Evolutionary conservation across 306 rosid genomes (phyloP).

Genomic region (Cucurbita moschata): DNA sequence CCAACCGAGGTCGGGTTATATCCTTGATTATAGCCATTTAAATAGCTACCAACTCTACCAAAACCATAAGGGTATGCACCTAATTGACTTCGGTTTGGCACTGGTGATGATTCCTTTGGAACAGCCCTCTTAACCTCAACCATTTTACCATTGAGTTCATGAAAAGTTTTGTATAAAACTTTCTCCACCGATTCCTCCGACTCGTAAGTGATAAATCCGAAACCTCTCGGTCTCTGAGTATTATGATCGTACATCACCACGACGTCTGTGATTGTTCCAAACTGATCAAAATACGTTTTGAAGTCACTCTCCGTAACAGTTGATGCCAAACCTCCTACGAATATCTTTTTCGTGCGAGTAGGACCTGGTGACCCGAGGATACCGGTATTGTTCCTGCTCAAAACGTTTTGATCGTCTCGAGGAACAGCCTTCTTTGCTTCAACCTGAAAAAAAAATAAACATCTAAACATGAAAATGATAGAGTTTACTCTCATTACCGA

Average conservation of each 20-base stretch:
- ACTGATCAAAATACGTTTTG: slow-evolving; percentile 82
- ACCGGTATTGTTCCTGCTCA: slow-evolving; percentile 58
- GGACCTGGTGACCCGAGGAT: slow-evolving; percentile 87
- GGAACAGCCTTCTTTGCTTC: slow-evolving; percentile 99
- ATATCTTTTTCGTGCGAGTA: slow-evolving; percentile 84
- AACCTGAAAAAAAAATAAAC: slow-evolving; percentile 30
- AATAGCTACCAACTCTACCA: slow-evolving; percentile 65
- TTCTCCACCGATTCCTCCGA: slow-evolving; percentile 92
- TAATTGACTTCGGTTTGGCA: slow-evolving; percentile 64
- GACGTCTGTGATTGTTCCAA: slow-evolving; percentile 88
- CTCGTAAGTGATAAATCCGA: slow-evolving; percentile 90
- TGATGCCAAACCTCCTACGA: slow-evolving; percentile 96
- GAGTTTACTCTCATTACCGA: neutral
- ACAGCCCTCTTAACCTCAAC: slow-evolving; percentile 99
- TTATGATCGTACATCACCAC: slow-evolving; percentile 98
- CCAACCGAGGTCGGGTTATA: slow-evolving; percentile 53
- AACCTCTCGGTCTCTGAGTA: slow-evolving; percentile 97
- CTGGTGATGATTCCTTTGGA: slow-evolving; percentile 90
- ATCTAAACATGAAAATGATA: neutral
- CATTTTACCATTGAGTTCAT: slow-evolving; percentile 91
- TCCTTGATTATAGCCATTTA: slow-evolving; percentile 27
- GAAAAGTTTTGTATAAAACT: slow-evolving; percentile 70
- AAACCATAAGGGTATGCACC: slow-evolving; percentile 45
- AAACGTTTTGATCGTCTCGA: slow-evolving; percentile 73
- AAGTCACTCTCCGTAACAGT: slow-evolving; percentile 91